Conservation (phyloP, 257 asterid species). For the Nicotiana attenuata region DNA sequence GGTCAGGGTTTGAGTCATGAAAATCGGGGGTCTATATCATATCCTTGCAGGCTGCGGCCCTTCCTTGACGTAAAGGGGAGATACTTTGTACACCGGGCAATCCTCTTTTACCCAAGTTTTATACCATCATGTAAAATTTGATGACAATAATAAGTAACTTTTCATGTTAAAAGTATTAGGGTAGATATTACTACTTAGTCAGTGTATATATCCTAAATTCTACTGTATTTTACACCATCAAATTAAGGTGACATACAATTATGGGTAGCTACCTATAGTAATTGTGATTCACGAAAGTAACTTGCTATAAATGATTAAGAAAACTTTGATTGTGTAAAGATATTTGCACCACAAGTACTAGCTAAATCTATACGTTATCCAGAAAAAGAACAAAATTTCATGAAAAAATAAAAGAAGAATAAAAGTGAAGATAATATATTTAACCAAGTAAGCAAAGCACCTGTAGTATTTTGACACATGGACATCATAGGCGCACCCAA, state of each 20-base stretch:
- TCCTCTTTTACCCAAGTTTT: too few relatives aligned
- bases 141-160: too few relatives aligned
- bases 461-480: slow-evolving; percentile 83
- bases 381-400: background rate
- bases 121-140: too few relatives aligned
- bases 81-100: too few relatives aligned
- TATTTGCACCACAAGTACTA: background rate
- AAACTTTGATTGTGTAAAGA: background rate
- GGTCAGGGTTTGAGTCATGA: too few relatives aligned
- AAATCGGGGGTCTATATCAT: too few relatives aligned
- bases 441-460: slow-evolving; percentile 27
- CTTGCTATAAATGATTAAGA: background rate
- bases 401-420: slow-evolving; percentile 12
- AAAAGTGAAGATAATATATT: background rate
- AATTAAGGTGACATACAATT: background rate
- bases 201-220: too few relatives aligned
- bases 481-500: slow-evolving; percentile 65
- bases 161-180: too few relatives aligned
- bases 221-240: background rate
- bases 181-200: too few relatives aligned
- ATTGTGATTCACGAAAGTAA: background rate
- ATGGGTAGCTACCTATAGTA: background rate
- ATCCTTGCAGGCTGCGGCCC: too few relatives aligned
- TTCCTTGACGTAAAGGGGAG: too few relatives aligned
- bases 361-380: slow-evolving; percentile 17